These are phyloP conservation scores for Polyplosphaeria fusca DNA, from an alignment of 495 filamentous ascomycete genomes.

Conservation along the genomic window DNA sequence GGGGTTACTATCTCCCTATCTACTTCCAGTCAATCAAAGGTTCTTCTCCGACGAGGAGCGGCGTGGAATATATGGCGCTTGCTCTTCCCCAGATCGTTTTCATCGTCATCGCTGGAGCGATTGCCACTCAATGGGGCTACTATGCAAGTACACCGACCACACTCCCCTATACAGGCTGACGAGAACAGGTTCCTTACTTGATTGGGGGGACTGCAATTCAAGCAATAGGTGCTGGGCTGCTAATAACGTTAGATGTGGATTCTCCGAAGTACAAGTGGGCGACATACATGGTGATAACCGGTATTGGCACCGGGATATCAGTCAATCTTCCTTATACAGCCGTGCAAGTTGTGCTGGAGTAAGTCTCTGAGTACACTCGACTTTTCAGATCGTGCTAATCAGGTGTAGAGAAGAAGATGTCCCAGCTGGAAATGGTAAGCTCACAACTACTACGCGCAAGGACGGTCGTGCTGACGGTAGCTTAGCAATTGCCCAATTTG, in stretches of 20 bases:
- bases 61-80: constrained; percentile 11
- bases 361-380: not conserved
- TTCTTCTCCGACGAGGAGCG: constrained; percentile 10
- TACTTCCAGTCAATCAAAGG: constrained; percentile 39
- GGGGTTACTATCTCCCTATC: constrained; percentile 36
- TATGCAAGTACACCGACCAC: constrained; percentile 5
- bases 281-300: constrained; percentile 3
- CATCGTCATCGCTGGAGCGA: constrained; percentile 1
- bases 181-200: constrained; percentile 11
- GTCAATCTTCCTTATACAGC: constrained; percentile 20
- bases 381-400: not conserved
- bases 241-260: not conserved
- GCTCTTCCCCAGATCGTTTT: constrained; percentile 8
- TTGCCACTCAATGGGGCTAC: constrained; percentile 7
- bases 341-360: constrained; percentile 2
- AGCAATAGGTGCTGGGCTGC: constrained; percentile 12
- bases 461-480: not conserved
- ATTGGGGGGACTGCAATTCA: constrained; percentile 51
- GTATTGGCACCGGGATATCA: constrained; percentile 5
- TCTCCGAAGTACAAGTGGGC: not conserved
- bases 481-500: constrained; percentile 1
- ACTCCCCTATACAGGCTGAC: not conserved
- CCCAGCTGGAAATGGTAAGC: not conserved
- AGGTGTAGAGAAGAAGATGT: not conserved
- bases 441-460: not conserved